Conservation (phyloP, 2,329 filamentous ascomycete species). For the Colletotrichum sp. region DNA sequence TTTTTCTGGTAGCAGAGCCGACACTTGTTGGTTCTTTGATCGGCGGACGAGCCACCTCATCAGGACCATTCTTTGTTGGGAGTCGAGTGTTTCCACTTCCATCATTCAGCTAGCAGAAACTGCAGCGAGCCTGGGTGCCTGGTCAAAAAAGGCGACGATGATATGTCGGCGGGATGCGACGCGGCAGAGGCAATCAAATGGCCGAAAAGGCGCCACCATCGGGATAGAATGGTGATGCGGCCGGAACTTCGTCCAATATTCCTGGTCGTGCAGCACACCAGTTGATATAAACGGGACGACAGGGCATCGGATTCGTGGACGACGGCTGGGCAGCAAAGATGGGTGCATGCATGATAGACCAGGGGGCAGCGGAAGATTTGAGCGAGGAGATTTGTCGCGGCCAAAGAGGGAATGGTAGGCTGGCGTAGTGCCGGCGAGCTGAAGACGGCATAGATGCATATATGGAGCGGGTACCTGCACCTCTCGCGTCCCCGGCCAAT, state of each 20-base stretch:
- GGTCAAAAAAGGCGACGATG: background rate
- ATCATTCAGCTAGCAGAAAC: background rate
- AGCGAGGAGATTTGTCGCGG: background rate
- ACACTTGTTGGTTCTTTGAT: background rate
- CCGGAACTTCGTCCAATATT: background rate
- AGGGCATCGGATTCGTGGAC: background rate
- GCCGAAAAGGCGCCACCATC: conserved; percentile 5
- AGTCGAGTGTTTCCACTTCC: background rate
- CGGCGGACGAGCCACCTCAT: background rate
- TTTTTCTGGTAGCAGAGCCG: background rate
- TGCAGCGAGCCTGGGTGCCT: background rate
- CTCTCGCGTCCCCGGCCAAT: background rate
- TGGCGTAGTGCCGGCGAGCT: background rate
- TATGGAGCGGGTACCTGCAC: background rate
- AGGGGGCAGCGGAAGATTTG: background rate
- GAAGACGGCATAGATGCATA: background rate
- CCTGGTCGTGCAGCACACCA: background rate
- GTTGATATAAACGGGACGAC: background rate
- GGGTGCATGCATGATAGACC: background rate
- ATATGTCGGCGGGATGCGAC: background rate
- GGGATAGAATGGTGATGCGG: background rate
- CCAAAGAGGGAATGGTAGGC: background rate
- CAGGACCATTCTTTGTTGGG: background rate
- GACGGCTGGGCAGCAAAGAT: background rate
- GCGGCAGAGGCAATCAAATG: background rate